Base-by-base conservation (phyloP, 2,329 filamentous ascomycete genomes). In the Fusarium ramigenum region DNA sequence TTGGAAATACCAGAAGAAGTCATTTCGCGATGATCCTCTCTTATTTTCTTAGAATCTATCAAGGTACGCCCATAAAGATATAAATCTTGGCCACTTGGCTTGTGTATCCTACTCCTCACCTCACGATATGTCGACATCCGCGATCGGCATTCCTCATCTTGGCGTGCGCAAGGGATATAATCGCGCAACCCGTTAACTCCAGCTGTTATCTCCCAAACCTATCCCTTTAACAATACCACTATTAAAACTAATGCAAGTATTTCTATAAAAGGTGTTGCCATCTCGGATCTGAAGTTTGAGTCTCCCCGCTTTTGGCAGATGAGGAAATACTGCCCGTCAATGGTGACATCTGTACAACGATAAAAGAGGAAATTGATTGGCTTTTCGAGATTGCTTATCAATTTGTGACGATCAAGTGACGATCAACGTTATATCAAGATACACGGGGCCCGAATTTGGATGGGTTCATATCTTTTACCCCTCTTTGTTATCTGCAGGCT, bases 31-130 rank as follows among this genome's bases (percentile, higher is more conserved):
- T n/a, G 2, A n/a, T 40, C 23, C 2, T 9, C 5, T n/a, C 18
- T 6, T 1, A 9, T 0, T 2, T 50, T 15, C 2, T 1, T 10
- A 19, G 7, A 36, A 11, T 21, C 14, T 18, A 14, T 39, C 19
- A 28, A 8, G 19, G 19, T 9, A n/a, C 1, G 0, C 0, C 2
- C 0, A n/a, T 9, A 28, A 1, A 12, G 14, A 12, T 53, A 39
- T 53, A 53, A 39, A 2, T 18, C 5, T 7, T n/a, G 18, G 18
- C 3, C 3, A 1, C n/a, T 16, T 21, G 2, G 3, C 32, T 21
- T n/a, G 9, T 28, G 34, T 39, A 9, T 28, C 50, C 23, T 18
- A 19, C 30, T 52, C n/a, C 47, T 28, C 23, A 39, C 50, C 50
- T 18, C 10, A 4, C 23, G 34, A 18, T 28, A 54, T 54, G 50